Evolutionary conservation across 805 yeast species (phyloP), one percentile per base, ranked within the genome.

Genomic region (Zygosaccharomyces bailii): DNA sequence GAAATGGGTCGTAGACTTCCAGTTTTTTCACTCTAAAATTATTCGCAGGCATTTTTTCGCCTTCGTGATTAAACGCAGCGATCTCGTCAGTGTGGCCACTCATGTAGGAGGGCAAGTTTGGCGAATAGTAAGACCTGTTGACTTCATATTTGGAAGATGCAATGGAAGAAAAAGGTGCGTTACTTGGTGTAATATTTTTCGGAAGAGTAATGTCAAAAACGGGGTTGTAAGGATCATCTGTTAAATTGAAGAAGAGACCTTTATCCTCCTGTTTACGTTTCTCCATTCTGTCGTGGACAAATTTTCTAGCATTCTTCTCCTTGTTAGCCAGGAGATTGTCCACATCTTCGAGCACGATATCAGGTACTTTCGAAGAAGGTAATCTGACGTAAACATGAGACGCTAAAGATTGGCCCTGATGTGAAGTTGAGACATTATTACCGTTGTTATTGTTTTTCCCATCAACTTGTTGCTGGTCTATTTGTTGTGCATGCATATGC

Each of bases 281-380:
- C 40, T 78, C 79, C 65, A 91, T 73, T 61, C 87, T 86, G 54
- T 87, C 96, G 50, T 81, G 78, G 39, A 93, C 96, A n/a, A 87
- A 95, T 44, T 81, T 77, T 50, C 82, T 81, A 49, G 90, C 82
- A 5, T 86, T 83, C 44, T 75, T 81, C 49, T 87, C 84, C 65
- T 88, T 87, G 50, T 82, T 90, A 38, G 78, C 72, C 39, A 86
- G 67, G 17, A 88, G 80, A 36, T 80, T 75, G 43, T 85, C 86
- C 8, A 89, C 90, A 4, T 96, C 86, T 18, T 85, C 82, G 48
- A 91, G 71, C 37, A 88, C 95, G 75, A 90, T 75, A 65, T 91
- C 97, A 11, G 98, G 97, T 51, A 91, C 86, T 65, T 88, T 86
- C 1, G 96, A 85, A 30, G 93, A 84, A 2, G 96, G 96, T 31